Evolutionary conservation across 768 basidiomycete species (phyloP).

Genomic region (Boletus subparvulus): DNA sequence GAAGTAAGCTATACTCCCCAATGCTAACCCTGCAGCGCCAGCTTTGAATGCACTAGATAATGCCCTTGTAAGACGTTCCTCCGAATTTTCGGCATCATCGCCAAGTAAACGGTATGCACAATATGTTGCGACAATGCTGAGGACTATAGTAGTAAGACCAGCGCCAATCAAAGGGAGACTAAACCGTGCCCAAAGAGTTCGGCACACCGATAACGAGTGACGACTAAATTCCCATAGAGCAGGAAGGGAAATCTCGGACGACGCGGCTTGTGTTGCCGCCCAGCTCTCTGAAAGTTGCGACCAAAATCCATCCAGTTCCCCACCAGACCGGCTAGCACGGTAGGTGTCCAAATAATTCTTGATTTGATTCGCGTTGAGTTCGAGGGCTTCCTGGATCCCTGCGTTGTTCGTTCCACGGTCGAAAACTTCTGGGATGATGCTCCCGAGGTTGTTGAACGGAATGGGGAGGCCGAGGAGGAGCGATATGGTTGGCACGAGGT

Average conservation of each 20-base stretch:
- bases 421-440: constrained; percentile 90
- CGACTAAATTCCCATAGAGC: constrained; percentile 29
- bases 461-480: constrained; percentile 91
- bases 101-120: constrained; percentile 53
- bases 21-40: constrained; percentile 35
- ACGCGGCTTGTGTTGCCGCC: constrained; percentile 34
- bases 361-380: constrained; percentile 74
- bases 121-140: constrained; percentile 56
- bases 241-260: constrained; percentile 18
- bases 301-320: constrained; percentile 74
- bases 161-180: constrained; percentile 72
- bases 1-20: constrained; percentile 37
- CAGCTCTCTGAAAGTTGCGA: constrained; percentile 46
- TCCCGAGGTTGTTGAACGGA: constrained; percentile 94
- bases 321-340: constrained; percentile 63
- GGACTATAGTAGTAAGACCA: constrained; percentile 62
- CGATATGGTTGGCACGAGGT: constrained; percentile 84
- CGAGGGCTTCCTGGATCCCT: constrained; percentile 57
- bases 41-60: constrained; percentile 36
- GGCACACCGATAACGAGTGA: constrained; percentile 56
- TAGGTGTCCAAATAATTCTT: constrained; percentile 76
- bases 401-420: constrained; percentile 40
- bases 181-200: constrained; percentile 94
- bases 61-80: constrained; percentile 40
- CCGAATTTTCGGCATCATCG: constrained; percentile 37